Evolutionary conservation across 164 flowering plant species (phyloP).

Genomic region (Buxus sempervirens): DNA sequence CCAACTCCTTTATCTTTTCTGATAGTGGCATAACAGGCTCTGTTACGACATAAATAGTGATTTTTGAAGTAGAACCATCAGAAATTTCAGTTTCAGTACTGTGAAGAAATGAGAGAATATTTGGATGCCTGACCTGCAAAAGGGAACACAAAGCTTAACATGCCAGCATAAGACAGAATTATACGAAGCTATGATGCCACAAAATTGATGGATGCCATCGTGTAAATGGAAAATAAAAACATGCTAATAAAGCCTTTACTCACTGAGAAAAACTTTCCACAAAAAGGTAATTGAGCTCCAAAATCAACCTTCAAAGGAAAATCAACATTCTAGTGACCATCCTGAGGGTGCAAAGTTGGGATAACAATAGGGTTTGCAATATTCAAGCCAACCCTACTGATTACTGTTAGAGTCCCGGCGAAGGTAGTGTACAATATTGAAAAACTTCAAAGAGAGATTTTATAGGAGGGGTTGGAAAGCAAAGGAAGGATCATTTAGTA

Average conservation of each 20-base stretch:
- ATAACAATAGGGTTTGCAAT: too few species aligned
- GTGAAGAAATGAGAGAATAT: constrained; percentile 90
- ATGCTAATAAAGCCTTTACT: not conserved
- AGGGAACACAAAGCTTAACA: constrained; percentile 3
- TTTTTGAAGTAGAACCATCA: constrained; percentile 69
- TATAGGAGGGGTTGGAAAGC: too few species aligned
- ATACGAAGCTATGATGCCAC: not conserved
- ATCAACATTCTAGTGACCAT: too few species aligned
- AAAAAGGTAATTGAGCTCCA: too few species aligned
- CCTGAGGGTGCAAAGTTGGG: too few species aligned
- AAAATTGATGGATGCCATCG: not conserved
- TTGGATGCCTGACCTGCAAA: constrained; percentile 96
- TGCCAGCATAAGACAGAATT: not conserved
- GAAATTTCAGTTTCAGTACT: constrained; percentile 78
- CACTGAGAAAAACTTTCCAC: not conserved
- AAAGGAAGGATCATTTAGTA: too few species aligned
- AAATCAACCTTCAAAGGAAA: too few species aligned
- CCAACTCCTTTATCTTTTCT: constrained; percentile 92
- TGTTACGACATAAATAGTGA: constrained; percentile 89
- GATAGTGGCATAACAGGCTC: constrained; percentile 96
- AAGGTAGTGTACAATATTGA: too few species aligned
- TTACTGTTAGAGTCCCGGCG: too few species aligned
- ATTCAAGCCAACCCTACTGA: too few species aligned
- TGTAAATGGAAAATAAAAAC: not conserved
- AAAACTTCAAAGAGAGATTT: too few species aligned